Evolutionary conservation across 2,329 filamentous ascomycete genomes (phyloP), one percentile per base, ranked within the genome.

Genomic region (Aspergillus transmontanensis): DNA sequence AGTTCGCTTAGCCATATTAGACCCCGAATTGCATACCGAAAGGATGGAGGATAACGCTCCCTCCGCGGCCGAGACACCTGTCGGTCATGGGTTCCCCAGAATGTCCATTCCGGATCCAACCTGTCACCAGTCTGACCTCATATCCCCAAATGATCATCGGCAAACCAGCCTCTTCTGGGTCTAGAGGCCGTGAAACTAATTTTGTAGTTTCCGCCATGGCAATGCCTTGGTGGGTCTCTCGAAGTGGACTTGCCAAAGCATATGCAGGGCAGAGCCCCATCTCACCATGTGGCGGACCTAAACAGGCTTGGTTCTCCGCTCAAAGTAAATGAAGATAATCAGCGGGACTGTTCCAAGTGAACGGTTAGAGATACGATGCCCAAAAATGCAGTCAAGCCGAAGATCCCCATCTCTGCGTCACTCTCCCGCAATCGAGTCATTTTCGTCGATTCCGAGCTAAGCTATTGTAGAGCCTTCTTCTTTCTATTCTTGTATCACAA

Each of bases 361-460:
- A 50, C 57, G 62, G 61, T 57, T 39, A 56, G 28, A 34, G 41
- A 56, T 41, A 43, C 39, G 19, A 21, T 56, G 26, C 57, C 64
- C 48, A 50, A 55, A 64, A 62, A 57, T 54, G 50, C 61, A 61
- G 48, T 59, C 41, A 53, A 54, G 32, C 45, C 53, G 66, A 68
- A 63, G 67, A 70, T 70, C 68, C 62, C 63, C 45, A 70, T 66
- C 68, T 64, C 60, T 57, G 61, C 59, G 53, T 64, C 59, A 62
- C 61, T 57, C 56, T 55, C 36, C 23, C 45, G 16, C 55, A 23
- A 28, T 21, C 55, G 6, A 30, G 16, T 45, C 48, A 54, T 61
- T 64, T 60, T 59, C n/a, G 57, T 62, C 58, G 57, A 46, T 62
- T 62, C 55, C 14, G 41, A 28, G 32, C 41, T 53, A 58, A 60